Percentiles rank a stretch among this genome's conserved stretches.
Evolutionary conservation across 345 rosid genomes (phyloP).

Genomic region (Crucihimalaya himalaica): DNA sequence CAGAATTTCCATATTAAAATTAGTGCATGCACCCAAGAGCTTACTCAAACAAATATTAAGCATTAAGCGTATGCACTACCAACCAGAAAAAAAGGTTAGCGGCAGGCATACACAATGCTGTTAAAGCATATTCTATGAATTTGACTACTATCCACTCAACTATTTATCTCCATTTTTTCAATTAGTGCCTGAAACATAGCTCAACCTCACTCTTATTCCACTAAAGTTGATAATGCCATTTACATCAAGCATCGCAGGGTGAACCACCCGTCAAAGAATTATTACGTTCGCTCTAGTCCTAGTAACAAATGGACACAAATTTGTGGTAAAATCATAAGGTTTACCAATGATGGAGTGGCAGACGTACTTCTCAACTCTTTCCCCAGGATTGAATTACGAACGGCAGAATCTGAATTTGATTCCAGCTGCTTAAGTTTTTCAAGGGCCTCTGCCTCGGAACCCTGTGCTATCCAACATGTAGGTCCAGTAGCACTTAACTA

Average conservation of each 20-base stretch:
- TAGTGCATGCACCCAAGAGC: slow-evolving; percentile 1
- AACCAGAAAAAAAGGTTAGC: not conserved
- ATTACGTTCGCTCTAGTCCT: slow-evolving; percentile 6
- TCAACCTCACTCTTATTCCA: slow-evolving; percentile 18
- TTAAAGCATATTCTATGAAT: slow-evolving; percentile 19
- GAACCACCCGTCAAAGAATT: not conserved
- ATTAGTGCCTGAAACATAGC: not conserved
- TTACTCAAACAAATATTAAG: not conserved
- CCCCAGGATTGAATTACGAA: slow-evolving; percentile 49
- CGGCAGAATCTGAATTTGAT: slow-evolving; percentile 57
- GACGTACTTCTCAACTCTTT: slow-evolving; percentile 58
- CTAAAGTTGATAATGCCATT: slow-evolving; percentile 20
- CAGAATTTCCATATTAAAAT: not conserved
- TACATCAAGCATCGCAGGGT: not conserved
- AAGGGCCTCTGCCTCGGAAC: slow-evolving; percentile 66
- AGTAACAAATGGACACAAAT: slow-evolving; percentile 18
- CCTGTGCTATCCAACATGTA: slow-evolving; percentile 56
- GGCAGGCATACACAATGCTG: slow-evolving; percentile 17
- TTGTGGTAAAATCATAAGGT: slow-evolving; percentile 16
- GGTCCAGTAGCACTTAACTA: slow-evolving; percentile 33
- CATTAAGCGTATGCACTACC: not conserved
- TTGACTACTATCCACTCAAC: slow-evolving; percentile 12
- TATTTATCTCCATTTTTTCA: slow-evolving; percentile 16
- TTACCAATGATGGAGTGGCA: slow-evolving; percentile 63
- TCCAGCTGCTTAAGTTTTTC: slow-evolving; percentile 73